Evolutionary conservation across 225 moss, liverwort and hornwort genomes (phyloP).

Genomic region (Straminergon stramineum): DNA sequence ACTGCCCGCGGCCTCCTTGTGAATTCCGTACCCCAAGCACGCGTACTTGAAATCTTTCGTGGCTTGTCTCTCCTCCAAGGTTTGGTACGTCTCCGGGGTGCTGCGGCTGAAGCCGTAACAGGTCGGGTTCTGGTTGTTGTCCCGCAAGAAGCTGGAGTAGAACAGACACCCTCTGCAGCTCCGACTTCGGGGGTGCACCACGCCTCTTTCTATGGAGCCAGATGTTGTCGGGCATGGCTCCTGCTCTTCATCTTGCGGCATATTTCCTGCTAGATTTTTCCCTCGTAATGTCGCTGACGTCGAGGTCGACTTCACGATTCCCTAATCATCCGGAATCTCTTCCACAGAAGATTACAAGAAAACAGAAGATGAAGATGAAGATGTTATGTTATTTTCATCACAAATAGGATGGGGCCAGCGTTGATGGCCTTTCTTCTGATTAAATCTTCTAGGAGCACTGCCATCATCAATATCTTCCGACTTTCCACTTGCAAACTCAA

Average conservation of each 20-base stretch:
- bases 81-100: slow-evolving; percentile 23
- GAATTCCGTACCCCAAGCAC: slow-evolving; percentile 24
- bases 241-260: slow-evolving; percentile 12
- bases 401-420: background rate
- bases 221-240: background rate
- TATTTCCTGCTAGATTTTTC: background rate
- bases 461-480: background rate
- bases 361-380: background rate
- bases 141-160: slow-evolving; percentile 65
- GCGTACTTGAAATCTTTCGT: slow-evolving; percentile 36
- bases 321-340: background rate
- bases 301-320: background rate
- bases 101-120: slow-evolving; percentile 63
- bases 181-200: slow-evolving; percentile 30
- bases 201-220: slow-evolving; percentile 8
- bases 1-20: background rate
- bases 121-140: slow-evolving; percentile 53
- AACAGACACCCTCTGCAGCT: slow-evolving; percentile 77
- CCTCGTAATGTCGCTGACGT: background rate
- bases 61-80: slow-evolving; percentile 21
- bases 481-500: background rate
- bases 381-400: background rate
- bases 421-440: background rate
- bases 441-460: background rate
- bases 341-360: background rate